Evolutionary conservation across 106 monocot genomes (phyloP).

Genomic region (Apostasia ramifera): DNA sequence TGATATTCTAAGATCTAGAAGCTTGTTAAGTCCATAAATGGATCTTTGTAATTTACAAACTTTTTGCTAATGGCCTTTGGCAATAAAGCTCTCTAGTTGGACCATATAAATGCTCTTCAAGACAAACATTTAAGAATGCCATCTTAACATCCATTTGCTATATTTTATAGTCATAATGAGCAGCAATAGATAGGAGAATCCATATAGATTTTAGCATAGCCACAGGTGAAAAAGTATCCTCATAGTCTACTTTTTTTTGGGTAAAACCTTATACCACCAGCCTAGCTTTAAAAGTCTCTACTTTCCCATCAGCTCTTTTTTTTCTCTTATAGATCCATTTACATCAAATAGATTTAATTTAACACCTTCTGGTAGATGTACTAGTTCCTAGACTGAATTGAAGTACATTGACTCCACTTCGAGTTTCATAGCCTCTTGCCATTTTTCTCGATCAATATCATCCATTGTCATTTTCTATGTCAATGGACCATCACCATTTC

Average conservation of each 20-base stretch:
- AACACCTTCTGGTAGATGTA: background rate
- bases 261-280: background rate
- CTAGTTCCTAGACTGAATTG: background rate
- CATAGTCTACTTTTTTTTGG: slow-evolving; percentile 1
- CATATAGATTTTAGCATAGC: background rate
- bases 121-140: background rate
- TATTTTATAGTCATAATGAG: too few relatives aligned
- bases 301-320: background rate
- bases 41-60: background rate
- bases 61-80: background rate
- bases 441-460: background rate
- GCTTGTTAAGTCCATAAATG: slow-evolving; percentile 4
- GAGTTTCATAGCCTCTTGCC: background rate
- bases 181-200: background rate
- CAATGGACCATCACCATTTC: too few relatives aligned
- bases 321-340: background rate
- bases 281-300: background rate
- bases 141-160: slow-evolving; percentile 2
- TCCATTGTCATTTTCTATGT: background rate
- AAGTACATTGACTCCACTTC: background rate
- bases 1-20: background rate
- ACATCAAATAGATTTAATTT: background rate
- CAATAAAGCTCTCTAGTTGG: background rate
- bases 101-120: slow-evolving; percentile 2
- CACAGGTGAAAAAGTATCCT: background rate